Evolutionary conservation across 1,284 basidiomycete genomes (phyloP).

Genomic region (Anthracocystis setariae): DNA sequence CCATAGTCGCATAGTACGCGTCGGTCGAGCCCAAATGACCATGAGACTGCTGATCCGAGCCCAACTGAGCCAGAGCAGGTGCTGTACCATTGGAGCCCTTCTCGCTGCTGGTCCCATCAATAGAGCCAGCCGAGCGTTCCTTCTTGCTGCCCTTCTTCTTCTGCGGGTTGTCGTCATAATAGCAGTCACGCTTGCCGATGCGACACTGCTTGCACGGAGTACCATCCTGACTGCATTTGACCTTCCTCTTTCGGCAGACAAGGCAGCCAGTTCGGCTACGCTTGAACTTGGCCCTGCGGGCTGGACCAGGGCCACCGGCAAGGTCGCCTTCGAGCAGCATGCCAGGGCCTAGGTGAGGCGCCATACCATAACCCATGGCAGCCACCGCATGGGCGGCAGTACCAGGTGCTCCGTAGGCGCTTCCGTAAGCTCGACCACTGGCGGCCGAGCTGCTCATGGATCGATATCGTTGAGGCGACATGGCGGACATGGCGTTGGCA

Average conservation of each 20-base stretch:
- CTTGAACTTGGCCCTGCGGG: slow-evolving; percentile 59
- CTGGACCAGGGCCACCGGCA: slow-evolving; percentile 47
- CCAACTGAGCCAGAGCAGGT: slow-evolving; percentile 20
- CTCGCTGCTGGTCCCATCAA: slow-evolving; percentile 40
- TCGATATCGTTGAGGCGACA: slow-evolving; percentile 48
- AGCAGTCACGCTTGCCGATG: slow-evolving; percentile 62
- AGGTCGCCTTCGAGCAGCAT: slow-evolving; percentile 50
- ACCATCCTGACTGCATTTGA: slow-evolving; percentile 63
- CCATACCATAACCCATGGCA: slow-evolving; percentile 49
- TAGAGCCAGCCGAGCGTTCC: slow-evolving; percentile 36
- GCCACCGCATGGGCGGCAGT: slow-evolving; percentile 42
- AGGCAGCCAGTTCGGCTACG: slow-evolving; percentile 59
- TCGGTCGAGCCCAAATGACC: slow-evolving; percentile 24
- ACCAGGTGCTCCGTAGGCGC: slow-evolving; percentile 37
- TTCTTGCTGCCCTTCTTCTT: slow-evolving; percentile 53
- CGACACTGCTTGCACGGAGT: slow-evolving; percentile 62
- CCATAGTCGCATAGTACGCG: slow-evolving; percentile 37
- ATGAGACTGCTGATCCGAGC: slow-evolving; percentile 17
- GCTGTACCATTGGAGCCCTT: slow-evolving; percentile 39
- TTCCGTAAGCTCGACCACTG: slow-evolving; percentile 46
- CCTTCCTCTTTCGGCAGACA: slow-evolving; percentile 62
- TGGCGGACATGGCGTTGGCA: slow-evolving; percentile 36
- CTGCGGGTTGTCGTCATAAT: slow-evolving; percentile 57
- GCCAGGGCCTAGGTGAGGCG: slow-evolving; percentile 38
- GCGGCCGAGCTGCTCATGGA: slow-evolving; percentile 52